These are phyloP conservation scores for Diaporthe sp. DNA, from an alignment of 2,329 filamentous ascomycete species.

Conservation along the genomic window DNA sequence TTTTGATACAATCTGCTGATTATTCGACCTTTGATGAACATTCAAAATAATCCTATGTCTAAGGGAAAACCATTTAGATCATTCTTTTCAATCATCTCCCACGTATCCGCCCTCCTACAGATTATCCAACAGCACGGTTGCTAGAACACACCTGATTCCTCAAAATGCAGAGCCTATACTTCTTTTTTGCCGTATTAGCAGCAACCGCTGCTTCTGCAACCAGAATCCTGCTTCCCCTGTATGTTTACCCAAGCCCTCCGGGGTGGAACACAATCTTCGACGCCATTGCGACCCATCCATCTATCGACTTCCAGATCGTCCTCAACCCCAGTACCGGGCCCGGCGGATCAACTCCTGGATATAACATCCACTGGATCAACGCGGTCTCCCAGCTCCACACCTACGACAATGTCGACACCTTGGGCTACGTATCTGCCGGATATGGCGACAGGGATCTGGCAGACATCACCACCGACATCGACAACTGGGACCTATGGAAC, in stretches of 20 bases:
- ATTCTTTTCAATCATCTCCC: neutral
- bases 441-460: neutral
- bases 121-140: neutral
- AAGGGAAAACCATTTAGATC: neutral
- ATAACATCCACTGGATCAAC: conserved; percentile 32
- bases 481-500: conserved; percentile 35
- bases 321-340: conserved; percentile 37
- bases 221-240: conserved; percentile 28
- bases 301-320: conserved; percentile 35
- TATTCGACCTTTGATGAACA: neutral
- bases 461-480: conserved; percentile 25
- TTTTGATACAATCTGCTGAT: neutral
- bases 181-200: neutral
- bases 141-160: neutral
- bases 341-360: conserved; percentile 19
- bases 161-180: neutral
- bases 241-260: conserved; percentile 21
- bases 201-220: conserved; percentile 9
- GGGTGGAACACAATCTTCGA: conserved; percentile 20
- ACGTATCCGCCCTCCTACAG: neutral
- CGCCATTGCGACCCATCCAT: conserved; percentile 26
- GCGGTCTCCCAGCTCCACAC: conserved; percentile 13
- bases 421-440: conserved; percentile 33
- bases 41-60: neutral
- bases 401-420: conserved; percentile 32